These are phyloP conservation scores for Zizania latifolia DNA, from an alignment of 176 grass and related monocot species.

Conservation along the genomic window DNA sequence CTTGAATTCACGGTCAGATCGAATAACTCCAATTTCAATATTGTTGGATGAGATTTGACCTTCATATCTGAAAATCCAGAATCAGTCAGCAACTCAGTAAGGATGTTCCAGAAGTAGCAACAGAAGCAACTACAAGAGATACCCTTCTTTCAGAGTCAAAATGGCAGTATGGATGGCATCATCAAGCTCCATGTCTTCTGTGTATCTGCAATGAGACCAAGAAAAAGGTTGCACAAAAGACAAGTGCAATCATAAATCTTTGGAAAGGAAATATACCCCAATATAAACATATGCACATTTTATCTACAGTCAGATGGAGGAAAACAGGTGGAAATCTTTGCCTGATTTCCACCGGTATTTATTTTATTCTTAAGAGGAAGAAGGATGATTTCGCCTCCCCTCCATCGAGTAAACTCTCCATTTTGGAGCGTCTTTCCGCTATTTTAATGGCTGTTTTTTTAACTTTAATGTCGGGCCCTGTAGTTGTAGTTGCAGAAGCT, in stretches of 20 bases:
- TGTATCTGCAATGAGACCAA: constrained; percentile 51
- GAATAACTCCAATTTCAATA: constrained; percentile 95
- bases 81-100: constrained; percentile 13
- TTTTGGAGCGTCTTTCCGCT: too few relatives aligned
- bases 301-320: constrained; percentile 8
- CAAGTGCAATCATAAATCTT: constrained; percentile 4
- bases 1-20: constrained; percentile 86
- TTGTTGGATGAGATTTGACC: constrained; percentile 96
- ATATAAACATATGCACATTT: background rate
- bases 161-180: constrained; percentile 98
- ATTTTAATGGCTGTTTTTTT: too few relatives aligned
- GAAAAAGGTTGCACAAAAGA: background rate
- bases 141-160: constrained; percentile 99
- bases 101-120: background rate
- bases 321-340: too few relatives aligned
- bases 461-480: too few relatives aligned
- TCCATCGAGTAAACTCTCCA: too few relatives aligned
- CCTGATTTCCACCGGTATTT: too few relatives aligned
- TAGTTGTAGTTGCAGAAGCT: too few relatives aligned
- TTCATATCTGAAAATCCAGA: constrained; percentile 60
- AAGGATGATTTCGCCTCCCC: too few relatives aligned
- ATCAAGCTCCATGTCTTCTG: constrained; percentile 98
- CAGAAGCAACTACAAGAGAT: constrained; percentile 8
- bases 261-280: background rate
- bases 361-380: too few relatives aligned